Conservation (phyloP, 1,139 yeast species). For the Candida gigantensis region DNA sequence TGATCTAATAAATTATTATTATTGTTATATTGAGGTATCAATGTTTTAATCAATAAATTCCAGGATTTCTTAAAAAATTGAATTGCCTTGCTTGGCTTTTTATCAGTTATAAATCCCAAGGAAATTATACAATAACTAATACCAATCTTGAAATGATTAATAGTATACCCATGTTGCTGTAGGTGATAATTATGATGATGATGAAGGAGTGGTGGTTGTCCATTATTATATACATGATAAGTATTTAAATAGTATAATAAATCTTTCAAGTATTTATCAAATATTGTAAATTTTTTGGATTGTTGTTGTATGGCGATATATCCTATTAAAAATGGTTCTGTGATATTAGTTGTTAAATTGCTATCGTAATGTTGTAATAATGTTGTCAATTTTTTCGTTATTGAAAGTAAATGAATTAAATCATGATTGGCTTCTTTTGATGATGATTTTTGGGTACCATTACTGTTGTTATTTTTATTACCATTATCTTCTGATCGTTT, state of each 20-base stretch:
- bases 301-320: slow-evolving; percentile 24
- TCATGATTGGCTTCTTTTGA: slow-evolving; percentile 22
- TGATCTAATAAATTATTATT: slow-evolving; percentile 40
- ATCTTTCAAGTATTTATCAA: slow-evolving; percentile 24
- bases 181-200: too few species aligned
- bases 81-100: slow-evolving; percentile 25
- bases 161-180: background rate
- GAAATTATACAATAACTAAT: slow-evolving; percentile 29
- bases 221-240: slow-evolving; percentile 11
- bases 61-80: slow-evolving; percentile 43
- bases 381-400: slow-evolving; percentile 32
- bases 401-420: slow-evolving; percentile 33
- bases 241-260: slow-evolving; percentile 29
- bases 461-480: slow-evolving; percentile 1
- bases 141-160: slow-evolving; percentile 29
- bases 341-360: slow-evolving; percentile 15
- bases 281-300: slow-evolving; percentile 22
- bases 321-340: slow-evolving; percentile 37
- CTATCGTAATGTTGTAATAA: slow-evolving; percentile 16
- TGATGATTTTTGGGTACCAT: slow-evolving; percentile 4
- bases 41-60: slow-evolving; percentile 44
- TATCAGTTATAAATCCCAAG: slow-evolving; percentile 24
- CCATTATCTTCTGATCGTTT: slow-evolving; percentile 6
- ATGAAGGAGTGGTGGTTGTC: background rate
- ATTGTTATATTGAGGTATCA: slow-evolving; percentile 44